phyloP scores from a whole-genome alignment of 805 yeast genomes.

The Candida maris region DNA sequence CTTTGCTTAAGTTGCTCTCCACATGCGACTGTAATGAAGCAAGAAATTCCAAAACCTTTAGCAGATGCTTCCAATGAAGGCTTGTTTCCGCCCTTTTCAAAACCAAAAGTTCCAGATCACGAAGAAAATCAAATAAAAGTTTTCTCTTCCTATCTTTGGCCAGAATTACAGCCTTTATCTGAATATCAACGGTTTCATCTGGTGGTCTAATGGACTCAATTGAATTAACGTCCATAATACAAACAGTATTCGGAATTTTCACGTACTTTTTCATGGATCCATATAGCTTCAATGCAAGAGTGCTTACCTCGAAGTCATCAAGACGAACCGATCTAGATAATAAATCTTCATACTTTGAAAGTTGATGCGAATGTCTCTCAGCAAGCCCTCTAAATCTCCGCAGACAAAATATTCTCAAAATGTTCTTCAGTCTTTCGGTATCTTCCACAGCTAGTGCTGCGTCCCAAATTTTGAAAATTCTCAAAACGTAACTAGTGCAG shows the following conservation, averaged over 20 bases:
- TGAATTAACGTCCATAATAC: conserved; percentile 45
- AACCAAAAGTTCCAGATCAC: conserved; percentile 38
- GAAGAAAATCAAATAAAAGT: conserved; percentile 38
- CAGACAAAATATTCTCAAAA: conserved; percentile 53
- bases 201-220: conserved; percentile 56
- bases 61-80: conserved; percentile 55
- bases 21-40: conserved; percentile 50
- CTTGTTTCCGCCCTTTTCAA: conserved; percentile 21
- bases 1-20: conserved; percentile 43
- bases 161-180: conserved; percentile 53
- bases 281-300: conserved; percentile 51
- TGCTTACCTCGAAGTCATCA: conserved; percentile 53
- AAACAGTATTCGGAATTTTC: conserved; percentile 48
- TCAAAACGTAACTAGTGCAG: conserved; percentile 49
- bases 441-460: conserved; percentile 47
- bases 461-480: conserved; percentile 40
- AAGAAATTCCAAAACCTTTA: conserved; percentile 47
- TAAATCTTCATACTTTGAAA: conserved; percentile 44
- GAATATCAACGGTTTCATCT: conserved; percentile 49
- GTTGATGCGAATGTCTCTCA: conserved; percentile 51
- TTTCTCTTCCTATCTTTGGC: conserved; percentile 61
- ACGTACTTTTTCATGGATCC: conserved; percentile 37
- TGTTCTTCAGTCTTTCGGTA: conserved; percentile 57
- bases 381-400: conserved; percentile 57
- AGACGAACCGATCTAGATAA: conserved; percentile 52